Evolutionary conservation across 495 filamentous ascomycete species (phyloP).

Genomic region (Aspergillus taichungensis): DNA sequence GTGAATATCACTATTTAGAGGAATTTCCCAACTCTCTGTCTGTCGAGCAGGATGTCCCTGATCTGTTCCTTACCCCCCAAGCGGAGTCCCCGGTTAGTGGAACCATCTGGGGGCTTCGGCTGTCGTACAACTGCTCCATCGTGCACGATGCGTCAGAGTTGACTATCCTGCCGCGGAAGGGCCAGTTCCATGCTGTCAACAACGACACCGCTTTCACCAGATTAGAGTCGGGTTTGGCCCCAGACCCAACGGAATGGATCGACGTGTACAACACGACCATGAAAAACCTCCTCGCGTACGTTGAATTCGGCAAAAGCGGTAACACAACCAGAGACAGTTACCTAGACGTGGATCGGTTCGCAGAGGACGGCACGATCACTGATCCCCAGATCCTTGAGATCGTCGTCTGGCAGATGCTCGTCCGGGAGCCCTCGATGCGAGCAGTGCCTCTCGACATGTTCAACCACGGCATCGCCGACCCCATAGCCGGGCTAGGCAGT

Average conservation of each 20-base stretch:
- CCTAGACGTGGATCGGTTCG: too few relatives aligned
- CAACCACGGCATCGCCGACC: too few relatives aligned
- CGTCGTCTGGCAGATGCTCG: background rate
- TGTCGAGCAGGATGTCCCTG: background rate
- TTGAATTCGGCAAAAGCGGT: too few relatives aligned
- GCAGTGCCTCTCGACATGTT: too few relatives aligned
- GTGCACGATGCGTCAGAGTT: background rate
- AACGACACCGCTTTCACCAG: background rate
- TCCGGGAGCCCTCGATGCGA: too few relatives aligned
- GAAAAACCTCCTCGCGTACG: too few relatives aligned
- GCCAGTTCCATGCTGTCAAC: background rate
- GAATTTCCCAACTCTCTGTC: background rate
- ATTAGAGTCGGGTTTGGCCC: too few relatives aligned
- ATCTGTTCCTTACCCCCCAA: background rate
- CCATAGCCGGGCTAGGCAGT: too few relatives aligned
- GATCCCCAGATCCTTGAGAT: background rate
- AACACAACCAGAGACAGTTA: too few relatives aligned
- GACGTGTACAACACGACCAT: too few relatives aligned
- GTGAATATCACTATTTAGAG: background rate
- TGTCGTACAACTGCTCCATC: background rate
- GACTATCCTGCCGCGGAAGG: background rate
- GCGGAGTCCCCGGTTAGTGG: background rate
- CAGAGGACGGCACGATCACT: background rate
- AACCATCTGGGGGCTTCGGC: background rate
- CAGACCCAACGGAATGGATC: too few relatives aligned